Evolutionary conservation across 2,329 filamentous ascomycete genomes (phyloP), one percentile per base, ranked within the genome.

Genomic region (Claviceps purpurea): DNA sequence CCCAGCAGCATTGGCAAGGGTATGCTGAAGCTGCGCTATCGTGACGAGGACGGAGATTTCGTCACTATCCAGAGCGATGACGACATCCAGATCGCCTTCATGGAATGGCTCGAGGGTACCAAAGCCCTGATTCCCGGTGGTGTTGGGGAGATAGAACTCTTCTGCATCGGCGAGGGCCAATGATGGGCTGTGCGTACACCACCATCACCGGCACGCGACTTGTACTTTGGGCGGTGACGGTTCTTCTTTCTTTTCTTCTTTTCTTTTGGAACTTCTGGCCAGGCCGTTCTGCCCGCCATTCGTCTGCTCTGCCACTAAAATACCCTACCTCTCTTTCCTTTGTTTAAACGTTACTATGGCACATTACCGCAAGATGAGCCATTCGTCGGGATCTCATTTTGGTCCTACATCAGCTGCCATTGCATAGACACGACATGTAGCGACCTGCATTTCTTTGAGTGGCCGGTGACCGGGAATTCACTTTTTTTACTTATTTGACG

Each of bases 1-100:
- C 84, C 78, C 59, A 86, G 87, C 64, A 90, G 86, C 50, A 90
- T 96, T 62, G 83, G 83, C 59, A 85, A 81, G 62, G 87, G 88
- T 56, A 84, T 85, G 58, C 81, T 96, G 60, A 89, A 89, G 69
- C 73, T 98, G 52, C 87, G 89, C 56, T 98, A 97, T 68, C 79
- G 84, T 50, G 93, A 98, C 63, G 86, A 90, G 62, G 93, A 98
- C 58, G 87, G 87, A 48, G 93, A 97, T 62, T 91, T 85, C 64
- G 87, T 98, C 55, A 90, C 85, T 50, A 96, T 98, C 51, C 86
- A 93, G 65, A 91, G 86, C 55, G 93, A 98, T 62, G 93, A 98
- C 61, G 93, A 96, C 59, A 93, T 98, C 44, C 89, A 94, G 62
- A 89, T 93, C 60, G 93, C 93, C 4, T 95, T 98, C 64, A 84